Conservation (phyloP, 2,329 filamentous ascomycete species). For the Alternaria hordeiaustralica region DNA sequence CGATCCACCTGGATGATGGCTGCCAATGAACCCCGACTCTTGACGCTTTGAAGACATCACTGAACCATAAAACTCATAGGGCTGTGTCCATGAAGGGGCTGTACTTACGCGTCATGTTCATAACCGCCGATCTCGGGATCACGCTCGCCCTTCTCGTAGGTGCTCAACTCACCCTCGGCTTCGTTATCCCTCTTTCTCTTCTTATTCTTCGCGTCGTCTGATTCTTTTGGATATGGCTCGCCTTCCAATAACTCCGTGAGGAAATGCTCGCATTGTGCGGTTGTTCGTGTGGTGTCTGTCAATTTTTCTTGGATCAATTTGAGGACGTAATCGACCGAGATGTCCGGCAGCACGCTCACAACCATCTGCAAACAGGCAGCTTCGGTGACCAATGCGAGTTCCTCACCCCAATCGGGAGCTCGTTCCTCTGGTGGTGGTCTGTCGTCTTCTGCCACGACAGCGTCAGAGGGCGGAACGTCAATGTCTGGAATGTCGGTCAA, state of each 20-base stretch:
- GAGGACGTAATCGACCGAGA: conserved; percentile 41
- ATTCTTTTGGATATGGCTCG: conserved; percentile 45
- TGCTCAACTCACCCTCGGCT: conserved; percentile 26
- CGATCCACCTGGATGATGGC: not conserved
- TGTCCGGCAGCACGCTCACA: conserved; percentile 44
- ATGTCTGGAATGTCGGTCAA: conserved; percentile 33
- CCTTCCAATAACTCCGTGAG: conserved; percentile 39
- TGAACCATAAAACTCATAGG: not conserved
- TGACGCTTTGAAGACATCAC: not conserved
- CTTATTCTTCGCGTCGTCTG: conserved; percentile 31
- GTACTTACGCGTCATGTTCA: conserved; percentile 39
- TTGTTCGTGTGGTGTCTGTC: conserved; percentile 29
- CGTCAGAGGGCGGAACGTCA: conserved; percentile 26
- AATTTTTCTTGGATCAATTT: conserved; percentile 31
- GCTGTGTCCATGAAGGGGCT: not conserved
- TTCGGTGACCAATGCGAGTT: conserved; percentile 23
- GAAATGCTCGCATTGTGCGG: conserved; percentile 33
- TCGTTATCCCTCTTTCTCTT: conserved; percentile 41
- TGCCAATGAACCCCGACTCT: not conserved
- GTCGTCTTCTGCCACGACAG: not conserved
- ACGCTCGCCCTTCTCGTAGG: conserved; percentile 31
- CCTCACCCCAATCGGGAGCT: not conserved
- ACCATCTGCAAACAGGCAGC: conserved; percentile 40
- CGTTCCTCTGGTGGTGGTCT: not conserved
- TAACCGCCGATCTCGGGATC: conserved; percentile 20